Evolutionary conservation across 2,329 filamentous ascomycete genomes (phyloP).

Genomic region (Diaporthe citrichinensis): DNA sequence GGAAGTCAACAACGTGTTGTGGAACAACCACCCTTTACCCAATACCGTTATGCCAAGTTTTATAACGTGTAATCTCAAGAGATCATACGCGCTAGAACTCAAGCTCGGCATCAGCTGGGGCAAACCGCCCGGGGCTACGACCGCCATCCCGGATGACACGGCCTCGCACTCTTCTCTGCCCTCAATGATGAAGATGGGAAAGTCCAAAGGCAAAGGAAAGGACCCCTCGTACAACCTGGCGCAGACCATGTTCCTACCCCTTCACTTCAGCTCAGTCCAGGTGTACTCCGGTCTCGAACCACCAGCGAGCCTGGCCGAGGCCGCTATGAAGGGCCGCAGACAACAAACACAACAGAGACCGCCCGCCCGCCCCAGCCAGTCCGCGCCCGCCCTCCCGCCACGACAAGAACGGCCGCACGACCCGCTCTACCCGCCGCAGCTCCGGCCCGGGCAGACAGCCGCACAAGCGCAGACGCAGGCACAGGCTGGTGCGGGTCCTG

Average conservation of each 20-base stretch:
- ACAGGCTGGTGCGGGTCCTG: constrained; percentile 8
- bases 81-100: constrained; percentile 87
- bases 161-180: constrained; percentile 41
- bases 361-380: constrained; percentile 52
- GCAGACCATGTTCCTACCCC: constrained; percentile 83
- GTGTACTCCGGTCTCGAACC: constrained; percentile 92
- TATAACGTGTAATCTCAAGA: constrained; percentile 86
- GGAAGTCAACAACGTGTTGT: constrained; percentile 78
- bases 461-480: constrained; percentile 41
- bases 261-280: constrained; percentile 80
- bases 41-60: constrained; percentile 92
- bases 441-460: constrained; percentile 50
- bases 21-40: constrained; percentile 80
- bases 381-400: constrained; percentile 46
- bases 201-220: constrained; percentile 53
- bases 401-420: constrained; percentile 53
- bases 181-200: constrained; percentile 25
- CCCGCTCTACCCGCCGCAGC: constrained; percentile 71
- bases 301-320: constrained; percentile 80
- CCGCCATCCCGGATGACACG: constrained; percentile 36
- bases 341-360: constrained; percentile 41
- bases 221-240: constrained; percentile 56
- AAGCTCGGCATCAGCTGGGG: constrained; percentile 84
- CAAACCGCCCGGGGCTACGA: constrained; percentile 56
- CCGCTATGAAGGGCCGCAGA: constrained; percentile 54